These are phyloP conservation scores for Manihot esculenta DNA, from an alignment of 441 rosid species.

Conservation along the genomic window DNA sequence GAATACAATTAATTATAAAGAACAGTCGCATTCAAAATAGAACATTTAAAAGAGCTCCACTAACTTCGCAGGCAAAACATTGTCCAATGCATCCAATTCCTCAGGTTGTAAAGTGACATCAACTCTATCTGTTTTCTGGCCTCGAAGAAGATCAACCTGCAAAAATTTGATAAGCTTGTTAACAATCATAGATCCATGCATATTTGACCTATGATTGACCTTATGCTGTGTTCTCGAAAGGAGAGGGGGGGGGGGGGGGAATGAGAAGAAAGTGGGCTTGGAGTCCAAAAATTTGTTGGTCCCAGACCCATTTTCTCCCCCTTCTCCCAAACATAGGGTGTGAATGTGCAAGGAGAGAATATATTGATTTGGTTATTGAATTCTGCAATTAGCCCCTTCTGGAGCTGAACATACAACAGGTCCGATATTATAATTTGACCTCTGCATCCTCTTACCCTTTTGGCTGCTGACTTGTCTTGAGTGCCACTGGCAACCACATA, in stretches of 20 bases:
- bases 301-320: no score
- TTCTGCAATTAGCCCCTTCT: no score
- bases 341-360: background rate
- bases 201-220: background rate
- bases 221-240: no score
- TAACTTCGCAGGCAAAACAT: slow-evolving; percentile 94
- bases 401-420: no score
- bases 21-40: background rate
- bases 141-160: slow-evolving; percentile 87
- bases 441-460: slow-evolving; percentile 70
- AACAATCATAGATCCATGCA: background rate
- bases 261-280: no score
- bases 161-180: background rate
- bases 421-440: no score
- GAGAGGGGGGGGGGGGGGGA: no score
- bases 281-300: no score
- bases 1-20: background rate
- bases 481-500: slow-evolving; percentile 72
- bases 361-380: background rate
- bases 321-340: no score
- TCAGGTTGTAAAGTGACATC: slow-evolving; percentile 91
- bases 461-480: slow-evolving; percentile 85
- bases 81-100: slow-evolving; percentile 86
- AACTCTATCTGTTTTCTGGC: slow-evolving; percentile 89
- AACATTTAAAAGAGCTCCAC: slow-evolving; percentile 25